phyloP scores from a whole-genome alignment of 2,329 filamentous ascomycete genomes.

The Hymenoscyphus linearis region DNA sequence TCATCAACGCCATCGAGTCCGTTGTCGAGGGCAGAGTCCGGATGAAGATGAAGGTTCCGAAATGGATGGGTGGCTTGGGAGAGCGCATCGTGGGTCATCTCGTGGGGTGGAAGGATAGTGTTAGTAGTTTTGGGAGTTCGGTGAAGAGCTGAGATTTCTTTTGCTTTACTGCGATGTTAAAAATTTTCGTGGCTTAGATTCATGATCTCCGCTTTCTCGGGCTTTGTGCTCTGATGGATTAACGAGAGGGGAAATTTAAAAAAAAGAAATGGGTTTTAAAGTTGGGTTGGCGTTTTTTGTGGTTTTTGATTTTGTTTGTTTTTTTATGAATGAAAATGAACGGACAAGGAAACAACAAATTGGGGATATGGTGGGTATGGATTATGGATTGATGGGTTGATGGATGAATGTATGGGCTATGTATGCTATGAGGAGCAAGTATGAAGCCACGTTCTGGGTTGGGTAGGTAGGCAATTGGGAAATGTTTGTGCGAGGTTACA shows the following conservation, averaged over 20 bases:
- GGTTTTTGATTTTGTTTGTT: not conserved
- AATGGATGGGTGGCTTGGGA: constrained; percentile 28
- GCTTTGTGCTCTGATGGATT: not conserved
- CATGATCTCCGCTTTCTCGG: not conserved
- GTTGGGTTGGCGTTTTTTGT: not conserved
- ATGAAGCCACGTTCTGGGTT: too few relatives aligned
- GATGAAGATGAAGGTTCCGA: constrained; percentile 28
- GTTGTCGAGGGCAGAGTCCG: constrained; percentile 77
- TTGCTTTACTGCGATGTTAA: not conserved
- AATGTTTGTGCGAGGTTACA: too few relatives aligned
- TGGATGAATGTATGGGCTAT: too few relatives aligned
- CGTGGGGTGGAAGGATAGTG: constrained; percentile 26
- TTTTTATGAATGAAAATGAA: not conserved
- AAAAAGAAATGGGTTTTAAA: not conserved
- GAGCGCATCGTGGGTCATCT: constrained; percentile 19
- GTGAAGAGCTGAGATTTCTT: constrained; percentile 17
- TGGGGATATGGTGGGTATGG: too few relatives aligned
- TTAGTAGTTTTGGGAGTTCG: constrained; percentile 30
- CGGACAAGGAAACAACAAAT: too few relatives aligned
- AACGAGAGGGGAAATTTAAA: not conserved
- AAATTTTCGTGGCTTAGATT: not conserved
- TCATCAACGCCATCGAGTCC: constrained; percentile 79
- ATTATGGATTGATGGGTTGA: too few relatives aligned
- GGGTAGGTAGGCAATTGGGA: too few relatives aligned
- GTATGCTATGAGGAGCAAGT: too few relatives aligned